Base-by-base conservation (phyloP, 176 grass and related monocot species). In the Rhynchospora pubera region DNA sequence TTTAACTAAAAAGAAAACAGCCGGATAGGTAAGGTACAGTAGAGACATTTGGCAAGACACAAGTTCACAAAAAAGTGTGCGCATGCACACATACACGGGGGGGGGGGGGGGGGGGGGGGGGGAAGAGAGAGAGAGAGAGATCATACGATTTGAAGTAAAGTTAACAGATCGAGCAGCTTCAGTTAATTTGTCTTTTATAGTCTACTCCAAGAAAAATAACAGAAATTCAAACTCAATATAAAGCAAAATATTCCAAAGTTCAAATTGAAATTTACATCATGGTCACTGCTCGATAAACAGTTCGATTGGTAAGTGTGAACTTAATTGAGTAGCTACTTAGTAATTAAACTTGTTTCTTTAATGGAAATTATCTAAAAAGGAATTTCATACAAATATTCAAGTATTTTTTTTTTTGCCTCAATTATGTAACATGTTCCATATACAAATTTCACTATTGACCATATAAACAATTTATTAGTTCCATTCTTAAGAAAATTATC, bases 161-260 rank as follows among this genome's bases (percentile, higher is more conserved):
- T 86, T 83, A 51, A 89, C 90, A 26, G 95, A 93, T 47, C 95
- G 95, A 88, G 90, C 88, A 91, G 94, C 92, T 88, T 94, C 92
- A 76, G 55, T 87, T 80, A 98, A 91, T 71, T 98, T 98, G 22
- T 94, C 95, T 82, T 91, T 93, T 67, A 94, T 83, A 84, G 50
- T 86, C 95, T 98, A 92, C 76, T 86, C 57, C 39, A 47, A 83
- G 76, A 70, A 76, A 82, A 85, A 65, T 10, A 86, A 62, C 34
- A 87, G 56, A 51, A 64, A 69, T 84, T 82, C 21, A 79, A 80
- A 30, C 19, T 3, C 13, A 74, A 81, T 78, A 61, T 23, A n/a
- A 65, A 76, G 19, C 2, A 42, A 58, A 55, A 12, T 64, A 30
- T 22, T 62, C 45, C 13, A 9, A 52, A 23, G 47, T 74, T 52